Evolutionary conservation across 495 filamentous ascomycete species (phyloP), one percentile per base, ranked within the genome.

Genomic region (Penicillium dipodomyicola): DNA sequence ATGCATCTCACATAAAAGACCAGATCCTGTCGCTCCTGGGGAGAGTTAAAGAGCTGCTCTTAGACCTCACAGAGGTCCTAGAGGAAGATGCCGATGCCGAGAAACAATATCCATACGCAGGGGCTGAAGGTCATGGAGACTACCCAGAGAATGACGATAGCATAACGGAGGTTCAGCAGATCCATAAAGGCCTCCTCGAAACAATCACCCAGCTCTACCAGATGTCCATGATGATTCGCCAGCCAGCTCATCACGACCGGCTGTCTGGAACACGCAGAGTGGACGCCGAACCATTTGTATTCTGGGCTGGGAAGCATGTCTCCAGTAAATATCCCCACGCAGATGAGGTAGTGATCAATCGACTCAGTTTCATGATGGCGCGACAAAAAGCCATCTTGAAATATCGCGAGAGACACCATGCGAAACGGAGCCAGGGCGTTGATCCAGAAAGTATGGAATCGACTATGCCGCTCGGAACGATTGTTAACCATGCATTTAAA

Each of bases 1-100:
- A 81, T 52, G 73, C 77, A 0, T 74, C 75, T 0, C 72, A 80
- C 47, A 62, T 82, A 29, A 64, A 57, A 14, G 48, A 48, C 14
- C 69, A 78, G 27, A 70, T 73, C 1, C 9, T 73, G 7, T 61
- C 64, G 5, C 55, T 82, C 4, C 65, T 80, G 0, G 10, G 39
- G 0, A 61, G 64, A 20, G 47, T 77, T 0, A 22, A 53, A 0
- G 54, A 59, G 15, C 20, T 58, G 19, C 40, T 62, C 8, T 14
- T 14, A 2, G 52, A 56, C 15, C 20, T 59, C 0, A 1, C 14
- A 3, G 37, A 49, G 12, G 22, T 56, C 1, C 15, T 49, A 4
- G 42, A 53, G 3, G 49, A 67, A 14, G 41, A 58, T 1, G 27
- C 32, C 7, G 23, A 49, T 20, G 27, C 58, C 3, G 27, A 22